These are phyloP conservation scores for Balakata baccata DNA, from an alignment of 345 rosid species.

Conservation along the genomic window DNA sequence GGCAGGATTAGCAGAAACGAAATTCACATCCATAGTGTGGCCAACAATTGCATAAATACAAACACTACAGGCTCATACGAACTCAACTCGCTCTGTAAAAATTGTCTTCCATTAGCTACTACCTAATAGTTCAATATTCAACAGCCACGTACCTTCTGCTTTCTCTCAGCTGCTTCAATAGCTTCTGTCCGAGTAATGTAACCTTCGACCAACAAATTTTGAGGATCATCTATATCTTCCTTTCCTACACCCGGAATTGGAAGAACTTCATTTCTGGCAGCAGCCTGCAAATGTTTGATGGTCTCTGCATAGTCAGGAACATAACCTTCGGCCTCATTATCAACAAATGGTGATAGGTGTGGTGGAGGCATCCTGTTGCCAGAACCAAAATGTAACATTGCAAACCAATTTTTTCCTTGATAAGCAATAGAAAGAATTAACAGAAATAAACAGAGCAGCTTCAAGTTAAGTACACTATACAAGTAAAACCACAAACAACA, in stretches of 20 bases:
- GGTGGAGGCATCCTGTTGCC: conserved; percentile 74
- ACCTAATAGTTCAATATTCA: background rate
- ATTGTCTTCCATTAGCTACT: background rate
- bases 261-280: conserved; percentile 71
- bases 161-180: conserved; percentile 62
- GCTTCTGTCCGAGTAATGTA: conserved; percentile 70
- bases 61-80: background rate
- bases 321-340: conserved; percentile 86
- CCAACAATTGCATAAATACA: background rate
- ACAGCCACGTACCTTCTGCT: conserved; percentile 45
- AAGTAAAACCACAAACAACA: background rate
- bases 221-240: conserved; percentile 76
- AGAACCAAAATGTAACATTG: background rate
- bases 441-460: background rate
- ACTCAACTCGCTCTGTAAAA: background rate
- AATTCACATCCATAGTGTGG: background rate
- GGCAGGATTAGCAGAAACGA: background rate
- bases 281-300: conserved; percentile 68
- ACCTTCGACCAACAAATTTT: conserved; percentile 66
- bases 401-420: background rate
- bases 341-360: conserved; percentile 83
- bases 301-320: conserved; percentile 88
- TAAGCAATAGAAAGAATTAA: background rate
- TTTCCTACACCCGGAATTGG: conserved; percentile 76
- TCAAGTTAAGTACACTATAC: background rate